These are phyloP conservation scores for Trametes sanguinea DNA, from an alignment of 768 basidiomycete genomes.

Conservation along the genomic window DNA sequence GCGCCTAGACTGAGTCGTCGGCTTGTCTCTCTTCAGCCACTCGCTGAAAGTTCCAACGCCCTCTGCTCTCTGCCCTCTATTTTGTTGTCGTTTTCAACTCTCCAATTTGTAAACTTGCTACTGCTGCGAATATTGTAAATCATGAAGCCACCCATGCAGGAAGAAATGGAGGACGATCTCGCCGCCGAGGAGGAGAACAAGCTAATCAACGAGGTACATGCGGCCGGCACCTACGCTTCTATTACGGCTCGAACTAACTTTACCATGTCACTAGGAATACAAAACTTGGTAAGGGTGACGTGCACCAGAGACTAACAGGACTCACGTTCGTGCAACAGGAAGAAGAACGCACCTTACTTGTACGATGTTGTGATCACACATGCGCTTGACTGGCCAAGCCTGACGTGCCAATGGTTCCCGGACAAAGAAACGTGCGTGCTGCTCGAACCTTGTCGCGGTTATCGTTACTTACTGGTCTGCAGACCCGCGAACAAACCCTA, in stretches of 20 bases:
- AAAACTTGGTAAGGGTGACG: slow-evolving; percentile 66
- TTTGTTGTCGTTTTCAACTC: not conserved
- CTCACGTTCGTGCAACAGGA: slow-evolving; percentile 50
- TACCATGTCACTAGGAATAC: slow-evolving; percentile 60
- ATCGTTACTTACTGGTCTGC: not conserved
- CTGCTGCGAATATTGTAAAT: not conserved
- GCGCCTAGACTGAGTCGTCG: not conserved
- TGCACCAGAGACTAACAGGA: not conserved
- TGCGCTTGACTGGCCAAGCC: slow-evolving; percentile 95
- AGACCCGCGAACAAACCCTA: slow-evolving; percentile 93
- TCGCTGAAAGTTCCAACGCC: not conserved
- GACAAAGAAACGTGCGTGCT: slow-evolving; percentile 85
- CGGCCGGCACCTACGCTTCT: slow-evolving; percentile 20
- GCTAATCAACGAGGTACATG: slow-evolving; percentile 75
- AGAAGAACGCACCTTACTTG: slow-evolving; percentile 96
- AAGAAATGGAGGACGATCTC: slow-evolving; percentile 79
- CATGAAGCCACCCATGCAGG: slow-evolving; percentile 53
- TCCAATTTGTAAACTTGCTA: not conserved
- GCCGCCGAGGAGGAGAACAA: slow-evolving; percentile 88
- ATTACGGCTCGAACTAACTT: not conserved
- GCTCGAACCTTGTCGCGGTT: not conserved
- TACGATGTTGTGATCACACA: slow-evolving; percentile 98
- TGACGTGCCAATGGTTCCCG: slow-evolving; percentile 99
- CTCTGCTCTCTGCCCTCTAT: not conserved
- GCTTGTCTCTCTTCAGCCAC: slow-evolving; percentile 17